Conservation (phyloP, 2,329 filamentous ascomycete species). For the Xylaria sp. region DNA sequence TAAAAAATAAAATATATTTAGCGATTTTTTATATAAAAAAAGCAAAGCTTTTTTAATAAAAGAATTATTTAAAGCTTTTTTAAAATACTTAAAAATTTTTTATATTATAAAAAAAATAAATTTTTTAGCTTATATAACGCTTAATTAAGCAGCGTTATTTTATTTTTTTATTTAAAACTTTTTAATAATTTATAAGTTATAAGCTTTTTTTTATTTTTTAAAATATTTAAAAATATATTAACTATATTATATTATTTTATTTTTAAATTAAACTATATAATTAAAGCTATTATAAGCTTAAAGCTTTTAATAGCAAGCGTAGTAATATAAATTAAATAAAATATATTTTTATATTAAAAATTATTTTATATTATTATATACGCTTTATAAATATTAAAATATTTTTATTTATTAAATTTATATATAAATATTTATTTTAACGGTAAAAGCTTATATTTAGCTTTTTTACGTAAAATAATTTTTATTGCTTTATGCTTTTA, state of each 20-base stretch:
- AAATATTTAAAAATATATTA: not conserved
- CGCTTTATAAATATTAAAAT: not conserved
- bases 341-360: not conserved
- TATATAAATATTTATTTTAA: slow-evolving; percentile 13
- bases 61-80: too few relatives aligned
- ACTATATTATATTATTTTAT: not conserved
- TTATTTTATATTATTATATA: not conserved
- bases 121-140: slow-evolving; percentile 1
- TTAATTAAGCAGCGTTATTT: not conserved
- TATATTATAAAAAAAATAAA: slow-evolving; percentile 5
- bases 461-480: not conserved
- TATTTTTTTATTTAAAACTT: not conserved
- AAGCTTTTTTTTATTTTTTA: not conserved
- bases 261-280: not conserved
- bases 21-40: slow-evolving; percentile 1
- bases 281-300: not conserved
- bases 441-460: not conserved
- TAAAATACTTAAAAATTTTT: not conserved
- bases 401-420: slow-evolving; percentile 8
- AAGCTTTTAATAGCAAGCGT: not conserved
- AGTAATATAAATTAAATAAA: not conserved
- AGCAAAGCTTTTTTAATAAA: too few relatives aligned
- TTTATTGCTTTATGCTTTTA: not conserved
- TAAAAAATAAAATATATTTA: slow-evolving; percentile 5
- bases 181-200: not conserved